Evolutionary conservation across 2,329 filamentous ascomycete species (phyloP).

Genomic region (Rhynchosporium agropyri): DNA sequence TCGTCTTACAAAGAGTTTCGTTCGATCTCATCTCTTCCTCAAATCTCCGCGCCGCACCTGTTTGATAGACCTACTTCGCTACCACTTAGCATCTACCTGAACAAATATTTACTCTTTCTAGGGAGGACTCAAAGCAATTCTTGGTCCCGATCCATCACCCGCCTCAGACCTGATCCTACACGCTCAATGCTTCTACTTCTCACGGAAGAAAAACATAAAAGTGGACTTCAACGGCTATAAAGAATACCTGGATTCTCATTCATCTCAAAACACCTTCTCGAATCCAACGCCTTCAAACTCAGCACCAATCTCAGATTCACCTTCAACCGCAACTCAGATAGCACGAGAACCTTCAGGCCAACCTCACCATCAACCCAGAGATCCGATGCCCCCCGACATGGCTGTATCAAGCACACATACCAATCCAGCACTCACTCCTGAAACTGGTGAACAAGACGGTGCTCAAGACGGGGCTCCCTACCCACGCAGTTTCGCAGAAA

Average conservation of each 20-base stretch:
- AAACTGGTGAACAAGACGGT: conserved; percentile 13
- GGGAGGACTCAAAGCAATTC: conserved; percentile 65
- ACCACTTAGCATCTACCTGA: neutral
- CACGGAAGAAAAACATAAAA: conserved; percentile 48
- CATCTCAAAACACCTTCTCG: conserved; percentile 2
- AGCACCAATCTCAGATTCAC: neutral
- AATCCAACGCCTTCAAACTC: conserved; percentile 12
- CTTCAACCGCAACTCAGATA: neutral
- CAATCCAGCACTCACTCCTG: conserved; percentile 10
- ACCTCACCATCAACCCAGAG: conserved; percentile 14
- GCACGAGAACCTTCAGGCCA: conserved; percentile 16
- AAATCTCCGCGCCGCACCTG: too few relatives aligned
- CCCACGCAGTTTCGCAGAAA: conserved; percentile 80
- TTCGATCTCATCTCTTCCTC: too few relatives aligned
- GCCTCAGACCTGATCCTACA: conserved; percentile 60
- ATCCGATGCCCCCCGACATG: neutral
- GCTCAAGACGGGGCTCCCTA: conserved; percentile 62
- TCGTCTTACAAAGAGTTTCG: too few relatives aligned
- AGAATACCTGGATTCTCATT: conserved; percentile 52
- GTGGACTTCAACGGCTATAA: conserved; percentile 72
- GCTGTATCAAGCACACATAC: conserved; percentile 1
- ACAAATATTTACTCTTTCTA: conserved; percentile 34
- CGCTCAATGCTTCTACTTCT: conserved; percentile 72
- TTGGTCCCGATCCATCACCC: conserved; percentile 58
- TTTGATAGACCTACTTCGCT: neutral